Percentiles rank a stretch among this genome's conserved stretches.
phyloP scores from a whole-genome alignment of 2,329 filamentous ascomycete species.

The Cytospora piceae region DNA sequence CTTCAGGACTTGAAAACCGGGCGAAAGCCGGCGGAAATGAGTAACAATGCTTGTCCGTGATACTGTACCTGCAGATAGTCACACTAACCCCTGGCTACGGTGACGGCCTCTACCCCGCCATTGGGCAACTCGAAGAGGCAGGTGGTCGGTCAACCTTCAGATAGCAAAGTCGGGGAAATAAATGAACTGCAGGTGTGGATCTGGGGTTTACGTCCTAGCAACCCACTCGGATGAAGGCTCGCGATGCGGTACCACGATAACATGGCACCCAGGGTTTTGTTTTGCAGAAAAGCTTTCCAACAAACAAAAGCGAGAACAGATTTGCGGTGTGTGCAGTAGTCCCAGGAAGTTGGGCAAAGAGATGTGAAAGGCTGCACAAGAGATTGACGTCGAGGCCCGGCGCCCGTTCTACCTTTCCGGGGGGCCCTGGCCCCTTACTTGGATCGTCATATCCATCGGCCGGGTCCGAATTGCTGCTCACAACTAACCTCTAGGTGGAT shows the following conservation, averaged over 20 bases:
- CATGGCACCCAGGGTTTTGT: background rate
- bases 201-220: slow-evolving; percentile 1
- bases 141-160: slow-evolving; percentile 8
- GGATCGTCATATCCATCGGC: background rate
- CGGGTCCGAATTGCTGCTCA: background rate
- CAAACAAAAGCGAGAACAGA: background rate
- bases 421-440: background rate
- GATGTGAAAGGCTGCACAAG: background rate
- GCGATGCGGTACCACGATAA: too few species aligned
- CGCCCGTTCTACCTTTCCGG: background rate
- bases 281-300: background rate
- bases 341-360: too few species aligned
- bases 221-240: background rate
- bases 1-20: background rate
- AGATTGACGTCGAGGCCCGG: background rate
- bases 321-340: too few species aligned
- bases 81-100: background rate
- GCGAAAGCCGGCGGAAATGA: background rate
- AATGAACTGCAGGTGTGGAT: slow-evolving; percentile 20
- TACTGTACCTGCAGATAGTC: slow-evolving; percentile 4
- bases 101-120: slow-evolving; percentile 19
- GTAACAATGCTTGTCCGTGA: background rate
- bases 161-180: background rate
- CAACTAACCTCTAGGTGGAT: background rate
- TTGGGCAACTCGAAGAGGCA: slow-evolving; percentile 12